A percentile compares a stretch with the other conserved stretches of the same genome.
These are phyloP conservation scores for Pleurotus salmoneostramineus DNA, from an alignment of 768 basidiomycete species.

Conservation along the genomic window DNA sequence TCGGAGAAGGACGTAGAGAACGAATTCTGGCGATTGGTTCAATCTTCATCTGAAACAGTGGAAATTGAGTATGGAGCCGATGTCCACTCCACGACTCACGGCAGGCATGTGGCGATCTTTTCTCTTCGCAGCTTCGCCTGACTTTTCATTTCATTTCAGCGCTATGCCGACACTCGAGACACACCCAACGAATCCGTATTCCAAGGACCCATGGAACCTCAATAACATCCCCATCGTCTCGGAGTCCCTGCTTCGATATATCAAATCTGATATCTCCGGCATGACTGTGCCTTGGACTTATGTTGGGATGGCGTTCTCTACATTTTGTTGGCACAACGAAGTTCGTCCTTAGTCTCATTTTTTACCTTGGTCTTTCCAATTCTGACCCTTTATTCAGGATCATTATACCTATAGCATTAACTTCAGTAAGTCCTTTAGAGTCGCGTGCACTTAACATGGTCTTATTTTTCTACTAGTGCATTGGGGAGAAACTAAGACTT, in stretches of 20 bases:
- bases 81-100: slow-evolving; percentile 95
- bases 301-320: slow-evolving; percentile 98
- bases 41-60: slow-evolving; percentile 85
- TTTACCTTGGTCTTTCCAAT: not conserved
- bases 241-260: slow-evolving; percentile 91
- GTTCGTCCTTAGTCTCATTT: slow-evolving; percentile 30
- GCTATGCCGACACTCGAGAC: slow-evolving; percentile 96
- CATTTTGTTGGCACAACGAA: slow-evolving; percentile 99
- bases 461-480: slow-evolving; percentile 65
- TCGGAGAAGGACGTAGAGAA: slow-evolving; percentile 89
- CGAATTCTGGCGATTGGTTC: slow-evolving; percentile 97
- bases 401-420: slow-evolving; percentile 98
- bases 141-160: slow-evolving; percentile 35
- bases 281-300: slow-evolving; percentile 99
- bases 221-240: slow-evolving; percentile 94
- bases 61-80: slow-evolving; percentile 99
- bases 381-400: slow-evolving; percentile 50
- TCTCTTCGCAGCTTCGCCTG: slow-evolving; percentile 5
- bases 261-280: slow-evolving; percentile 98
- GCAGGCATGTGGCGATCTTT: slow-evolving; percentile 62
- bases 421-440: slow-evolving; percentile 59
- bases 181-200: slow-evolving; percentile 82
- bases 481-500: slow-evolving; percentile 99
- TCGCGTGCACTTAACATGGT: too few species aligned
- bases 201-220: slow-evolving; percentile 94